Percentiles rank a stretch among this genome's conserved stretches.
Conservation (phyloP, 345 rosid genomes). For the Anastatica hierochuntica region DNA sequence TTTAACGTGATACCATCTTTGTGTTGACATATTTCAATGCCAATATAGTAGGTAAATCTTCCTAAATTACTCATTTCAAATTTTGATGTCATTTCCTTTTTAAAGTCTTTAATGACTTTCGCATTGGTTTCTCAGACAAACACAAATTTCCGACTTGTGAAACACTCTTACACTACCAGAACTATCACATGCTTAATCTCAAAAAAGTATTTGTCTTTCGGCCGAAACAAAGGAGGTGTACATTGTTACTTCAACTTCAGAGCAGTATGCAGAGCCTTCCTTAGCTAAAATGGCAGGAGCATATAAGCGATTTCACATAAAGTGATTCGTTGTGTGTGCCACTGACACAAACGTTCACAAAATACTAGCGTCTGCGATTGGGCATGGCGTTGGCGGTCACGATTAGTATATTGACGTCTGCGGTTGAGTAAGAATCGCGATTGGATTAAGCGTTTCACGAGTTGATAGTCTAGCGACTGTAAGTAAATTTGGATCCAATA, state of each 20-base stretch:
- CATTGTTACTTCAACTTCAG: slow-evolving; percentile 79
- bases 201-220: neutral
- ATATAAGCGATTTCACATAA: neutral
- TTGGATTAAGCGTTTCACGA: no score
- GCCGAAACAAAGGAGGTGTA: slow-evolving; percentile 24
- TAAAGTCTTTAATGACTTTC: no score
- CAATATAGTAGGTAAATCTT: no score
- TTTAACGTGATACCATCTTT: no score
- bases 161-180: neutral
- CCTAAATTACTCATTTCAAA: no score
- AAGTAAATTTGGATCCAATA: no score
- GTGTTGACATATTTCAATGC: no score
- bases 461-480: no score
- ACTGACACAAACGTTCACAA: neutral
- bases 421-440: neutral
- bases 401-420: neutral
- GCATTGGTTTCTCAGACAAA: no score
- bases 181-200: no score
- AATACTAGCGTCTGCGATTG: neutral
- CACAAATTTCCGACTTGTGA: neutral
- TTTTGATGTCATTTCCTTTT: no score
- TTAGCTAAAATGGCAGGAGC: slow-evolving; percentile 6
- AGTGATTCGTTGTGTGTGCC: neutral
- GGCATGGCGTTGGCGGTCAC: neutral
- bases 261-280: no score